Evolutionary conservation across 257 asterid genomes (phyloP).

Genomic region (Agastache rugosa): DNA sequence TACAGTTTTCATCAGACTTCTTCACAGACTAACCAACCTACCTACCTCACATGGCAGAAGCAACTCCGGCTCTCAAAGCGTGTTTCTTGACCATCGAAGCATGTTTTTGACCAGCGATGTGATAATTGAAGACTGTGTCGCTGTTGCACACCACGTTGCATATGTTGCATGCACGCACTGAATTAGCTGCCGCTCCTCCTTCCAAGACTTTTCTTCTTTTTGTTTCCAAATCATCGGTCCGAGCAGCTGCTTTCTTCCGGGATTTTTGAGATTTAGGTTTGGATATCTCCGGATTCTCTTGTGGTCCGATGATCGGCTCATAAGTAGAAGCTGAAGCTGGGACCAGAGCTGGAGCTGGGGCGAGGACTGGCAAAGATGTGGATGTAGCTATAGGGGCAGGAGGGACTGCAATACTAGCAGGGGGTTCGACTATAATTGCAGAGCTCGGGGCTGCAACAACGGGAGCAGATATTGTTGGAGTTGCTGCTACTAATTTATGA

Average conservation of each 20-base stretch:
- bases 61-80: constrained; percentile 37
- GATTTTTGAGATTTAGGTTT: constrained; percentile 39
- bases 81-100: constrained; percentile 59
- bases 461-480: constrained; percentile 21
- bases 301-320: constrained; percentile 53
- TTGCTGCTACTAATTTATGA: constrained; percentile 45
- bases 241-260: constrained; percentile 49
- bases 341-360: constrained; percentile 14
- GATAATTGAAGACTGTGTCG: constrained; percentile 56
- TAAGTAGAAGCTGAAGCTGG: constrained; percentile 23
- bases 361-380: constrained; percentile 26
- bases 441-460: constrained; percentile 29
- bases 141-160: constrained; percentile 90
- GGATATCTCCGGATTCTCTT: constrained; percentile 51
- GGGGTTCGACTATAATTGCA: constrained; percentile 13
- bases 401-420: constrained; percentile 16
- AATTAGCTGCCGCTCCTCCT: constrained; percentile 66
- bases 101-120: constrained; percentile 78
- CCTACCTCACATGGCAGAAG: constrained; percentile 39
- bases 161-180: constrained; percentile 55
- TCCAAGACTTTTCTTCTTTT: constrained; percentile 63
- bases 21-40: constrained; percentile 3
- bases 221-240: constrained; percentile 57
- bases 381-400: constrained; percentile 24
- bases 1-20: constrained; percentile 29